Base-by-base conservation (phyloP, 2,329 filamentous ascomycete genomes). In the Emergomyces pasteurianus region DNA sequence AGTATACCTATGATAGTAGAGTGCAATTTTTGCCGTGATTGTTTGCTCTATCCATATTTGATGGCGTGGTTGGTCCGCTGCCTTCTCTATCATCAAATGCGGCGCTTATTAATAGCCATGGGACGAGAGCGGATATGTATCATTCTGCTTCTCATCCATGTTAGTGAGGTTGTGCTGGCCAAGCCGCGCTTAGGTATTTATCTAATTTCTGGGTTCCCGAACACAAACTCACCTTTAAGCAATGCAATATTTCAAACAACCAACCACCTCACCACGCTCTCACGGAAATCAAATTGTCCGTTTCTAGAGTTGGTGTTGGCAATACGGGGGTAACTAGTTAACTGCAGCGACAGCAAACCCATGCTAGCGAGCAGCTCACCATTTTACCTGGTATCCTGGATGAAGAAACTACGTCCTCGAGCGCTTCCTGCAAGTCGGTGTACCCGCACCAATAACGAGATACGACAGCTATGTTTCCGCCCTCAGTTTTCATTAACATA, bases 401-500 rank as follows among this genome's bases (percentile, higher is more conserved):
- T 62, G 42, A 74, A 69, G 23, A 72, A 61, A 7, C 38, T 64
- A 21, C 59, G 59, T 3, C 63, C 58, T 2, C 68, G 56, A 49
- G 69, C 65, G 54, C 70, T 68, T 2, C 65, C 65, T 12, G 66
- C 62, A n/a, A 2, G 69, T 74, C 2, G 64, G 66, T 4, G 74
- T 71, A 31, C 67, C 67, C 3, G 68, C 74, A n/a, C 75, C 67
- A 16, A 69, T 63, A n/a, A 78, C 61, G 0, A n/a, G 67, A 70
- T 58, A 77, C 61, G 0, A 80, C 72, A 42, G 79, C 74, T 9
- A 79, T 67, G 14, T 74, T 67, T 5, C 67, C 61, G 1, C 68
- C 67, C 42, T 77, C 72, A 2, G 71, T 69, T 14, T 63, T 65
- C 69, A 79, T 70, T 66, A 83, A 81, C 4, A 74, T 70, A 0